Evolutionary conservation across 208 protist genomes (phyloP), one percentile per base, ranked within the genome.

Genomic region (Acanthamoeba castellanii): DNA sequence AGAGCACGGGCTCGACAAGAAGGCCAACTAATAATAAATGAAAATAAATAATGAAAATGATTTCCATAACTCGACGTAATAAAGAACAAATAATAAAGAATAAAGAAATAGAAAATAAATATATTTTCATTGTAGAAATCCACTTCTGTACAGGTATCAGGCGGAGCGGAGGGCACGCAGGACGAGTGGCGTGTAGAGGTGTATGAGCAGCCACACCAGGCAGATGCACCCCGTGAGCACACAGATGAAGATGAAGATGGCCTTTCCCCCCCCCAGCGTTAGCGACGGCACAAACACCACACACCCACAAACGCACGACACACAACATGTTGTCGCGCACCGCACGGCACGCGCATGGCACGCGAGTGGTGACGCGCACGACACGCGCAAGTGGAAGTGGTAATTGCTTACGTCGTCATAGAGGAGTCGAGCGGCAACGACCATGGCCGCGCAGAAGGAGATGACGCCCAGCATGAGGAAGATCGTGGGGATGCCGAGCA

Each of bases 231-330:
- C 70, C 16, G 70, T 78, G 1, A 78, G 70, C 16, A 78, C n/a
- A 13, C 70, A 78, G 37, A 78, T 78, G 30, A 78, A 78, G 70
- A 78, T 78, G 70, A 78, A 78, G 70, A 78, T 78, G 32, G 70
- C 16, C 70, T 78, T 1, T 2, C 3, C 3, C 37, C 37, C 37
- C 37, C 37, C 37, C 0, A 0, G 37, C 37, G 37, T 37, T 55
- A 55, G 50, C 50, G 16, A 55, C 66, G 30, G 37, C 37, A 37
- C 37, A 3, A 37, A 37, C 37, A 37, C 37, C n/a, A n/a, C n/a
- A n/a, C n/a, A n/a, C n/a, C n/a, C n/a, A n/a, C n/a, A n/a, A 3
- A 37, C 37, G 3, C 37, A 37, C 37, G 37, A 37, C 37, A 37
- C 37, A 37, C n/a, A n/a, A n/a, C n/a, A n/a, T n/a, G n/a, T n/a